Conservation (phyloP, 2,329 filamentous ascomycete species). For the Stachybotrys echinatus region DNA sequence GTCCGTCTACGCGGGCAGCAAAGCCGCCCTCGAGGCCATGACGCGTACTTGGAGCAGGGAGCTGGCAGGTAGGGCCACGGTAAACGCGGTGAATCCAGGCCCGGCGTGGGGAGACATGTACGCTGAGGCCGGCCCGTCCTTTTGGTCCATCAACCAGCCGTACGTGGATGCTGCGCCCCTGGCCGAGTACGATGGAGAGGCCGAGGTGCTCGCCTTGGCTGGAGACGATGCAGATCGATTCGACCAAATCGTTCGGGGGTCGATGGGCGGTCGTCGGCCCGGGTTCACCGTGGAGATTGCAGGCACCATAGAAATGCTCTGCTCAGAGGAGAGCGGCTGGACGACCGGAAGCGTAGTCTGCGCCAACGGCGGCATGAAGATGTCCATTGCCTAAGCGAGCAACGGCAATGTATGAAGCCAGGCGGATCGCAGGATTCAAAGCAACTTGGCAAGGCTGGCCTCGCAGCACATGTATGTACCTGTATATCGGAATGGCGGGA, state of each 20-base stretch:
- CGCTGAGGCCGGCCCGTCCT: conserved; percentile 23
- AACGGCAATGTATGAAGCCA: no score
- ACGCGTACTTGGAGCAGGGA: conserved; percentile 55
- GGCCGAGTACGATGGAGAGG: conserved; percentile 25
- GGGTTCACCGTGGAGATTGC: conserved; percentile 52
- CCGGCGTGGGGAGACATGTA: conserved; percentile 52
- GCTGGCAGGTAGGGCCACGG: conserved; percentile 45
- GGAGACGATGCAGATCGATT: conserved; percentile 25
- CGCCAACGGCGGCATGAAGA: conserved; percentile 54
- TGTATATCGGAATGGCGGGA: no score
- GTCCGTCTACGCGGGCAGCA: conserved; percentile 52
- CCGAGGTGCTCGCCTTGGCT: conserved; percentile 19
- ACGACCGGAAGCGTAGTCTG: conserved; percentile 68
- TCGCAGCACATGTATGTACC: no score
- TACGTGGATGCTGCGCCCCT: conserved; percentile 30
- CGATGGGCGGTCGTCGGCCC: conserved; percentile 26
- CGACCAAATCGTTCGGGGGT: conserved; percentile 23
- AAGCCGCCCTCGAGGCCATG: conserved; percentile 55
- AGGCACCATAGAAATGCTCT: conserved; percentile 66
- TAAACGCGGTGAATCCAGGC: conserved; percentile 54
- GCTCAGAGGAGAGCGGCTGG: conserved; percentile 60
- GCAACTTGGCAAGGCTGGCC: no score
- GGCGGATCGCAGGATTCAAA: no score
- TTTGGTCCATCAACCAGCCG: conserved; percentile 32
- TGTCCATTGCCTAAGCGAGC: conserved; percentile 26